These are phyloP conservation scores for Myriosclerotinia scirpicola DNA, from an alignment of 2,329 filamentous ascomycete genomes.

Conservation along the genomic window DNA sequence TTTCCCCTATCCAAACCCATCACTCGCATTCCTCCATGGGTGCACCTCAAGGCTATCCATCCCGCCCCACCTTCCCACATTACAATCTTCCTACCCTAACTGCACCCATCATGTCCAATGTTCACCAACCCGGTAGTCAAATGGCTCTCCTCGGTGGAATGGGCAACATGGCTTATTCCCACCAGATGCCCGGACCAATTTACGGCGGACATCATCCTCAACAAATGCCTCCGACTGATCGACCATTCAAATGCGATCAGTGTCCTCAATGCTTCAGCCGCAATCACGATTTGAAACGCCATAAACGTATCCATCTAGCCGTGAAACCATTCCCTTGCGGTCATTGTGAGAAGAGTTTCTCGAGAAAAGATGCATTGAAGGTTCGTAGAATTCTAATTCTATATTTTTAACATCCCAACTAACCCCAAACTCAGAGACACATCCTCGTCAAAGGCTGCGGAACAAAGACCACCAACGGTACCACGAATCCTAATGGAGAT, in stretches of 20 bases:
- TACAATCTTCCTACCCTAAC: conserved; percentile 62
- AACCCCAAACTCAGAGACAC: conserved; percentile 53
- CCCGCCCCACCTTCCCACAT: conserved; percentile 48
- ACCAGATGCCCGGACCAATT: conserved; percentile 52
- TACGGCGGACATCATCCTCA: conserved; percentile 57
- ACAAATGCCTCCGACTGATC: conserved; percentile 64
- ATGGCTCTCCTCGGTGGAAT: conserved; percentile 65
- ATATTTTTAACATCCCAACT: conserved; percentile 32
- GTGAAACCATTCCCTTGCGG: conserved; percentile 94
- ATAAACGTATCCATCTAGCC: conserved; percentile 91
- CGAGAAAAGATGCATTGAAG: conserved; percentile 94
- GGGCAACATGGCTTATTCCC: conserved; percentile 50
- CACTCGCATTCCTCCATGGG: conserved; percentile 49
- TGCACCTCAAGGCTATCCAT: conserved; percentile 54
- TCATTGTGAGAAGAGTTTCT: conserved; percentile 95
- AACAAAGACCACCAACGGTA: conserved; percentile 42
- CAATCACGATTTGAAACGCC: conserved; percentile 93
- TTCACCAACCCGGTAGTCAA: conserved; percentile 70
- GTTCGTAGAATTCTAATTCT: conserved; percentile 53
- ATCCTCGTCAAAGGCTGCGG: conserved; percentile 68
- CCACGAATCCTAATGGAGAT: conserved; percentile 30
- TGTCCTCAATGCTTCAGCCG: conserved; percentile 93
- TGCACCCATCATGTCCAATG: conserved; percentile 73
- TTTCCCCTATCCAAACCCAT: conserved; percentile 43
- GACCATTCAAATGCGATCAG: conserved; percentile 91